Base-by-base conservation (phyloP, 805 yeast species). In the Ogataea thermomethanolica region DNA sequence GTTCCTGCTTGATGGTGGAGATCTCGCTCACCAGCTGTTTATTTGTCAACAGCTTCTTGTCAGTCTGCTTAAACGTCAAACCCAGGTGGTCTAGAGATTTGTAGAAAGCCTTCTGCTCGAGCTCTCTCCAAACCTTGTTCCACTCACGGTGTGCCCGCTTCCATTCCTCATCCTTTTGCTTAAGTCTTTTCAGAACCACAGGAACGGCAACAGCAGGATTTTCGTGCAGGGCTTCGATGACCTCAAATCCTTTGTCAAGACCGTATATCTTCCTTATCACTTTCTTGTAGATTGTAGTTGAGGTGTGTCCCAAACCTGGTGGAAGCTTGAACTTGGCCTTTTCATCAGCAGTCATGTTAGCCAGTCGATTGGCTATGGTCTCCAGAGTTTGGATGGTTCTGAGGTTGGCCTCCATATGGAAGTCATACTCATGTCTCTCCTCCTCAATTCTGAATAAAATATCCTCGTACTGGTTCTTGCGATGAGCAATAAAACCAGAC, bases 111-210 rank as follows among this genome's bases (percentile, higher is more conserved):
- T 88, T 90, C 58, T 90, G 96, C 63, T 93, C 99, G 66, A 95
- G 80, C 65, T 91, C 98, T 58, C 99, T 80, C 99, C 99, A 93
- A 10, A 89, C 95, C 60, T 91, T 91, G 65, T 91, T 91, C 98
- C 99, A 93, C 61, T 93, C 98, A 54, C 98, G 79, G 56, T 91
- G 99, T 2, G 96, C 90, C 47, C 96, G 78, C 63, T 88, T 85
- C 99, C 99, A 93, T 65, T 93, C 99, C 64, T 93, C 98, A 60
- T 93, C 98, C 65, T 93, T 93, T 65, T 93, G 98, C 65, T 93
- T 93, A 59, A 93, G 75, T 57, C 99, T 79, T 53, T 83, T 86
- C 62, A 93, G 70, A 10, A 93, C 95, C 43, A 93, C 81, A 1
- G 99, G 98, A 25, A 93, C 93, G 0, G 99, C 95, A 38, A 90